Evolutionary conservation across 257 asterid species (phyloP).

Genomic region (Solanum boliviense): DNA sequence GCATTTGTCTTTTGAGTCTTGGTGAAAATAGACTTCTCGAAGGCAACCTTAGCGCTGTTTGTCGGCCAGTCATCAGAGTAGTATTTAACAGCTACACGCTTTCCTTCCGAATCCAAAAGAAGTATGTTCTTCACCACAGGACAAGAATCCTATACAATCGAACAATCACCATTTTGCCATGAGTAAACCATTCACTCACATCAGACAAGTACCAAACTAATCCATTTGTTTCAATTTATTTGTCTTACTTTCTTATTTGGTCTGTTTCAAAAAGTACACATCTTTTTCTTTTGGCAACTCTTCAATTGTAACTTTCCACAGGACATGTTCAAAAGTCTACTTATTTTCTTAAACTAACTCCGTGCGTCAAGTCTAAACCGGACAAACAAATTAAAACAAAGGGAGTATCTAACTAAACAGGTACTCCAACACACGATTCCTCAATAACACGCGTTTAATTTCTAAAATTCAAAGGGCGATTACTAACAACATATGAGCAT

Average conservation of each 20-base stretch:
- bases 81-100: conserved; percentile 90
- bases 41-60: conserved; percentile 64
- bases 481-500: neutral
- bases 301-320: neutral
- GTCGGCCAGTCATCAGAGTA: conserved; percentile 90
- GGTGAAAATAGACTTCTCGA: conserved; percentile 70
- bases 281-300: neutral
- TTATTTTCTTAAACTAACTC: neutral
- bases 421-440: neutral
- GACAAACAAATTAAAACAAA: neutral
- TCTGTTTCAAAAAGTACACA: neutral
- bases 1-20: conserved; percentile 95
- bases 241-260: neutral
- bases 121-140: conserved; percentile 86
- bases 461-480: neutral
- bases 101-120: conserved; percentile 91
- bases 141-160: conserved; percentile 56
- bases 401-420: neutral
- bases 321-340: neutral
- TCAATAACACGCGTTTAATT: neutral
- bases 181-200: neutral
- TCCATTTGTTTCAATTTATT: neutral
- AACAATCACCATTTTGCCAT: conserved; percentile 5
- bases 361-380: fast-evolving
- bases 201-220: neutral